Percentiles rank a stretch among this genome's conserved stretches.
These are phyloP conservation scores for Gynostemma pentaphyllum DNA, from an alignment of 306 rosid genomes.

Conservation along the genomic window DNA sequence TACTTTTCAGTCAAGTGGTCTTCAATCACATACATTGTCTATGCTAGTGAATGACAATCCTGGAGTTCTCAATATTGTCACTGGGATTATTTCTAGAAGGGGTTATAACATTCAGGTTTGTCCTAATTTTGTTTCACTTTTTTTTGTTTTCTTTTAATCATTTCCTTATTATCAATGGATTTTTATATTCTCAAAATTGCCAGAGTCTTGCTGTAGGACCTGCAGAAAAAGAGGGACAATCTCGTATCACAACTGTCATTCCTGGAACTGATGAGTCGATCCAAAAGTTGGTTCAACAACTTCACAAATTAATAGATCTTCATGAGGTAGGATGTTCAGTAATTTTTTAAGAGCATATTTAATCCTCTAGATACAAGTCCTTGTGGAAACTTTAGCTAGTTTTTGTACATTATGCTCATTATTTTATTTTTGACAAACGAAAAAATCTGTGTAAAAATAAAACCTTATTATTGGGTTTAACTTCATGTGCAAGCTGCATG, in stretches of 20 bases:
- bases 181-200: background rate
- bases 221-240: conserved; percentile 41
- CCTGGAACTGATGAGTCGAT: conserved; percentile 49
- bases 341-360: background rate
- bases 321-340: conserved; percentile 31
- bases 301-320: conserved; percentile 43
- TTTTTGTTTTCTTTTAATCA: background rate
- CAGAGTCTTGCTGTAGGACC: conserved; percentile 62
- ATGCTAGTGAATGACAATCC: conserved; percentile 48
- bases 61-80: conserved; percentile 48
- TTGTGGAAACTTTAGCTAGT: background rate
- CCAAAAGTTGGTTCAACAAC: conserved; percentile 50
- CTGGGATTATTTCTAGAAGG: conserved; percentile 52
- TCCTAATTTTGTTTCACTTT: background rate
- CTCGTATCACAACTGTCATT: conserved; percentile 55
- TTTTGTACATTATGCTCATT: background rate
- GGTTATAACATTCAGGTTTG: conserved; percentile 60
- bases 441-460: no score
- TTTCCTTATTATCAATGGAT: background rate
- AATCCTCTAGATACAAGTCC: background rate
- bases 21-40: conserved; percentile 41
- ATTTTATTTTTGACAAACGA: no score
- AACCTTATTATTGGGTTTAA: background rate
- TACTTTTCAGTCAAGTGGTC: conserved; percentile 37
- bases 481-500: background rate